Evolutionary conservation across 2,329 filamentous ascomycete genomes (phyloP).

Genomic region (Trichoderma sp.): DNA sequence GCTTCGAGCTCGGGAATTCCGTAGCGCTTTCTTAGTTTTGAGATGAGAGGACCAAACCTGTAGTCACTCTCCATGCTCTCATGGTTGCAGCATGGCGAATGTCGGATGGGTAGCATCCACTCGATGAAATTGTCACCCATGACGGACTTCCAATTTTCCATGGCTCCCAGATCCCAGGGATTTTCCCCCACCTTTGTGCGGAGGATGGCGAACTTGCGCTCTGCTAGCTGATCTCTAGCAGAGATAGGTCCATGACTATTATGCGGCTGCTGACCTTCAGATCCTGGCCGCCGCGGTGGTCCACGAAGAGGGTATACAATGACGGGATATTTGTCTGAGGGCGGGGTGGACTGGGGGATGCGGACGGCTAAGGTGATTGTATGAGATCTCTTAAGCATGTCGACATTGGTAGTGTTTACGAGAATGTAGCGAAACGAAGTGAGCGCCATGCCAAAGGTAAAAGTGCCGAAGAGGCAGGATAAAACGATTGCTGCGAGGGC

Average conservation of each 20-base stretch:
- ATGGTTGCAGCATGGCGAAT: conserved; percentile 73
- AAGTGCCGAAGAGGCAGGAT: conserved; percentile 74
- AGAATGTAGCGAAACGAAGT: conserved; percentile 71
- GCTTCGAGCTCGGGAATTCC: conserved; percentile 27
- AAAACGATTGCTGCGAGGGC: conserved; percentile 69
- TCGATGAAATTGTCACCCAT: conserved; percentile 73
- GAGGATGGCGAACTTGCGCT: conserved; percentile 76
- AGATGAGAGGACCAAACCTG: conserved; percentile 63
- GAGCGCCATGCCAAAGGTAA: conserved; percentile 73
- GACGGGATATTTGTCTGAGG: conserved; percentile 48
- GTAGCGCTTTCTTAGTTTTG: conserved; percentile 51
- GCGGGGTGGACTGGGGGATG: conserved; percentile 54
- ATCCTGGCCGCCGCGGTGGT: conserved; percentile 32
- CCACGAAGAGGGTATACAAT: conserved; percentile 60
- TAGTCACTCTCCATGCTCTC: conserved; percentile 67
- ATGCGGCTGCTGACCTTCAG: neutral
- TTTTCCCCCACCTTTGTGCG: conserved; percentile 74
- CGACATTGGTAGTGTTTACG: conserved; percentile 81
- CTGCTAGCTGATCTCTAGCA: conserved; percentile 49
- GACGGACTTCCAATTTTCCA: conserved; percentile 73
- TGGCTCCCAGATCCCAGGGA: conserved; percentile 75
- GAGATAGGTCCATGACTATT: conserved; percentile 22
- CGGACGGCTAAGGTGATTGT: conserved; percentile 75
- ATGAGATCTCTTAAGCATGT: conserved; percentile 65
- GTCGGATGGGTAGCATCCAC: conserved; percentile 77